Conservation (phyloP, 2,329 filamentous ascomycete genomes). For the Fusarium tanahbumbuense region DNA sequence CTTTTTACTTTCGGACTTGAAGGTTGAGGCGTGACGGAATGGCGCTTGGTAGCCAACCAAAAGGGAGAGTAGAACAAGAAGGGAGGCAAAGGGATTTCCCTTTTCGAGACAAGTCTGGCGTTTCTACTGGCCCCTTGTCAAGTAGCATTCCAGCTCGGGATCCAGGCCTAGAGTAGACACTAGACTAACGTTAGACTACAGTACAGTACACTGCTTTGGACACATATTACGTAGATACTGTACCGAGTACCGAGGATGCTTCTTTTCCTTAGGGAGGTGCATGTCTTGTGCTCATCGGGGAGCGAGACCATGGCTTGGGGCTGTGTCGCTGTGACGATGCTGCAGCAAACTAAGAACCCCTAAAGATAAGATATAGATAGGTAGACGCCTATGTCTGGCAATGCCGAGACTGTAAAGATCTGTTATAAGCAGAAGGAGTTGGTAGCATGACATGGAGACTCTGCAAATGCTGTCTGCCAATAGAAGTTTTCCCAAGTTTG, state of each 20-base stretch:
- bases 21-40: not conserved
- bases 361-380: not conserved
- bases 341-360: not conserved
- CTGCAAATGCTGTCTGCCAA: not conserved
- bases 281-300: not conserved
- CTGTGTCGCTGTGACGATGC: conserved; percentile 12
- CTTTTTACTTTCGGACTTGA: not conserved
- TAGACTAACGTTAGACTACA: not conserved
- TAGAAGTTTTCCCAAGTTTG: not conserved
- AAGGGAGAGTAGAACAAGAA: conserved; percentile 9
- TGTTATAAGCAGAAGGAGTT: not conserved
- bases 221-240: conserved; percentile 5
- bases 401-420: not conserved
- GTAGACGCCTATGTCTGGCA: not conserved
- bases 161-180: conserved; percentile 15
- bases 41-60: not conserved
- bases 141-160: conserved; percentile 4
- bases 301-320: conserved; percentile 3
- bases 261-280: conserved; percentile 1
- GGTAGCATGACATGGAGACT: not conserved
- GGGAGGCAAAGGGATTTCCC: conserved; percentile 4
- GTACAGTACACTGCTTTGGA: not conserved
- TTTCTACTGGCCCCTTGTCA: conserved; percentile 10
- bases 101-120: conserved; percentile 1
- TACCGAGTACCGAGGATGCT: conserved; percentile 20